These are phyloP conservation scores for Fragaria iinumae DNA, from an alignment of 306 rosid genomes.

Conservation along the genomic window DNA sequence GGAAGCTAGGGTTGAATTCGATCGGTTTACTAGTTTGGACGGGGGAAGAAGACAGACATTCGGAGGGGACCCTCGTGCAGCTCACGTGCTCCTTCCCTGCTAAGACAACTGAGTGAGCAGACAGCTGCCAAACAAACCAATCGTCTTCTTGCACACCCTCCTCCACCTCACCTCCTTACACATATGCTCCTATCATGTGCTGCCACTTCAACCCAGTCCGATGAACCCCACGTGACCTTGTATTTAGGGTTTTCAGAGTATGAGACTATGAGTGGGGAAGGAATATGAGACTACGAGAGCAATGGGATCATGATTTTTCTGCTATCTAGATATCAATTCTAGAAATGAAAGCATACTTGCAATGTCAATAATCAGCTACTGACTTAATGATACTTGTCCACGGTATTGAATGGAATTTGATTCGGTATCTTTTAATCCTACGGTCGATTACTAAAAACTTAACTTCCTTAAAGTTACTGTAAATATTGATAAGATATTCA, in stretches of 20 bases:
- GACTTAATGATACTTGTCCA: neutral
- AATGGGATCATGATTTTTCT: neutral
- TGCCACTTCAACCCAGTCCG: slow-evolving; percentile 24
- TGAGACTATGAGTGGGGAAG: neutral
- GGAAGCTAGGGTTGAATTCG: neutral
- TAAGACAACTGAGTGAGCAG: slow-evolving; percentile 22
- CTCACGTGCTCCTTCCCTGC: slow-evolving; percentile 27
- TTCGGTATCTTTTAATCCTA: no score
- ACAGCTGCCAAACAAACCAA: slow-evolving; percentile 46
- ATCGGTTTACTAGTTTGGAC: slow-evolving; percentile 28
- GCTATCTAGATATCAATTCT: neutral
- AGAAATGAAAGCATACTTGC: neutral
- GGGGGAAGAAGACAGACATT: slow-evolving; percentile 49
- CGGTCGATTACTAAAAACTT: no score
- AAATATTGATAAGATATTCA: no score
- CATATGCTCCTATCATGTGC: slow-evolving; percentile 21
- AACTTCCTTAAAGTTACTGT: no score
- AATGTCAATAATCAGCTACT: neutral
- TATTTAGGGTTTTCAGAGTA: neutral
- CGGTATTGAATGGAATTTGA: neutral
- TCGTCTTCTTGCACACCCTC: neutral
- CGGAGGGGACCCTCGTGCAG: slow-evolving; percentile 38
- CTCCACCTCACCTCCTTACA: slow-evolving; percentile 27
- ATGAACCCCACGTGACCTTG: slow-evolving; percentile 36
- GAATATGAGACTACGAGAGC: neutral